phyloP scores from a whole-genome alignment of 2,329 filamentous ascomycete species.

The Aotearoamyces nothofagi region DNA sequence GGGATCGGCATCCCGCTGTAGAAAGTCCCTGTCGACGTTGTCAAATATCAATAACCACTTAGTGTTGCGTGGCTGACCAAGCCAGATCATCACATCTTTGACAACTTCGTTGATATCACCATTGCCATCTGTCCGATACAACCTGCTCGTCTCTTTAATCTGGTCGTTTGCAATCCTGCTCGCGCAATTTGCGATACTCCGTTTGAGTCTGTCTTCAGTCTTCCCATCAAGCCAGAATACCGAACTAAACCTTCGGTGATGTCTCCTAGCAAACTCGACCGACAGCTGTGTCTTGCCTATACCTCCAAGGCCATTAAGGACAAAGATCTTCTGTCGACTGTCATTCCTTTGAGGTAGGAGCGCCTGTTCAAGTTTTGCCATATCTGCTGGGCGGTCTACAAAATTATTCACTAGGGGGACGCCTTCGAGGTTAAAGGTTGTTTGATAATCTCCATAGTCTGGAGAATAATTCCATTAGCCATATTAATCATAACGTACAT shows the following conservation, averaged over 20 bases:
- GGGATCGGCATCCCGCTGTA: background rate
- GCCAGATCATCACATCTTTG: constrained; percentile 5
- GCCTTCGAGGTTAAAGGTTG: constrained; percentile 9
- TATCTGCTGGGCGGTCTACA: constrained; percentile 11
- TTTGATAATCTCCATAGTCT: constrained; percentile 7
- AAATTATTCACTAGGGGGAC: constrained; percentile 10
- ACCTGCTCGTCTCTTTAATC: background rate
- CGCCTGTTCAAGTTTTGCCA: constrained; percentile 9
- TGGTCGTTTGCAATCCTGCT: background rate
- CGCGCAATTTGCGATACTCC: constrained; percentile 2
- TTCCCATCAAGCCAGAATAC: constrained; percentile 28
- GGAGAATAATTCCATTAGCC: constrained; percentile 2
- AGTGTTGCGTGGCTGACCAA: constrained; percentile 11
- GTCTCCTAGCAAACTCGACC: constrained; percentile 20
- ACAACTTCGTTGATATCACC: constrained; percentile 1
- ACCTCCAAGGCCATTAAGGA: constrained; percentile 15
- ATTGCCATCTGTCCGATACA: background rate
- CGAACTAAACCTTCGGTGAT: constrained; percentile 22
- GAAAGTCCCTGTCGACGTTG: constrained; percentile 1
- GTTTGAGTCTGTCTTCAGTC: constrained; percentile 13
- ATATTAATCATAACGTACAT: background rate
- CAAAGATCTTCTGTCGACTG: constrained; percentile 8
- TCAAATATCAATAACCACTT: constrained; percentile 21
- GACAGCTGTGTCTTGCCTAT: constrained; percentile 18
- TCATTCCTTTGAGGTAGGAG: constrained; percentile 6